Evolutionary conservation across 768 basidiomycete genomes (phyloP).

Genomic region (Boletellus emodensis): DNA sequence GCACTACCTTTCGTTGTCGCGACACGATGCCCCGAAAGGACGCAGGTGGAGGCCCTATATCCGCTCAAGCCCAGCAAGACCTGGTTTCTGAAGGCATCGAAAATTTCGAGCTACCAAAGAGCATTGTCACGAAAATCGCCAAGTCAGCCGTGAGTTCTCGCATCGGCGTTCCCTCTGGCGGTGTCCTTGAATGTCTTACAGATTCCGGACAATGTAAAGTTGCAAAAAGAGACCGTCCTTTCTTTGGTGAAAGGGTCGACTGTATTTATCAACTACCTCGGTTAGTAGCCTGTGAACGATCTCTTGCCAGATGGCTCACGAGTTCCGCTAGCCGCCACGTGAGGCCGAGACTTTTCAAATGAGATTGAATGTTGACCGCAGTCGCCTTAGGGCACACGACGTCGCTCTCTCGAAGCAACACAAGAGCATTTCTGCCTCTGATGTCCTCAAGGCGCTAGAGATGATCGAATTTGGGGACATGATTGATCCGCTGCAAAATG

Average conservation of each 20-base stretch:
- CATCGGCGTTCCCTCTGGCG: background rate
- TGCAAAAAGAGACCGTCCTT: slow-evolving; percentile 85
- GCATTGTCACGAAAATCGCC: slow-evolving; percentile 77
- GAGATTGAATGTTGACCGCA: slow-evolving; percentile 4
- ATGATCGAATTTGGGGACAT: slow-evolving; percentile 73
- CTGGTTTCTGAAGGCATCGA: slow-evolving; percentile 82
- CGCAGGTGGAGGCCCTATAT: slow-evolving; percentile 46
- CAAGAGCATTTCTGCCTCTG: slow-evolving; percentile 85
- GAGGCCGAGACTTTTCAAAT: slow-evolving; percentile 12
- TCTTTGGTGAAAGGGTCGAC: slow-evolving; percentile 87
- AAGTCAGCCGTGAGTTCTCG: slow-evolving; percentile 67
- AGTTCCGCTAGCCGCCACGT: slow-evolving; percentile 42
- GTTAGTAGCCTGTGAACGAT: slow-evolving; percentile 38
- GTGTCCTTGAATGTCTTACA: slow-evolving; percentile 27
- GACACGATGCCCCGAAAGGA: slow-evolving; percentile 69
- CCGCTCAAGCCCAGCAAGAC: slow-evolving; percentile 77
- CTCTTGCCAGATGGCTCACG: background rate
- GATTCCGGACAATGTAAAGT: slow-evolving; percentile 81
- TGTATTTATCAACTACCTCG: slow-evolving; percentile 92
- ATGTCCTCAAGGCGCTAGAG: slow-evolving; percentile 85
- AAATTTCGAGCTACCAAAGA: slow-evolving; percentile 84
- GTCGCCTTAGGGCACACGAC: slow-evolving; percentile 68
- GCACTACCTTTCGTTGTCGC: background rate
- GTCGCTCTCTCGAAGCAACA: slow-evolving; percentile 80
- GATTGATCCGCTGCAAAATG: slow-evolving; percentile 55